These are phyloP conservation scores for Lactarius quietus DNA, from an alignment of 768 basidiomycete species.

Conservation along the genomic window DNA sequence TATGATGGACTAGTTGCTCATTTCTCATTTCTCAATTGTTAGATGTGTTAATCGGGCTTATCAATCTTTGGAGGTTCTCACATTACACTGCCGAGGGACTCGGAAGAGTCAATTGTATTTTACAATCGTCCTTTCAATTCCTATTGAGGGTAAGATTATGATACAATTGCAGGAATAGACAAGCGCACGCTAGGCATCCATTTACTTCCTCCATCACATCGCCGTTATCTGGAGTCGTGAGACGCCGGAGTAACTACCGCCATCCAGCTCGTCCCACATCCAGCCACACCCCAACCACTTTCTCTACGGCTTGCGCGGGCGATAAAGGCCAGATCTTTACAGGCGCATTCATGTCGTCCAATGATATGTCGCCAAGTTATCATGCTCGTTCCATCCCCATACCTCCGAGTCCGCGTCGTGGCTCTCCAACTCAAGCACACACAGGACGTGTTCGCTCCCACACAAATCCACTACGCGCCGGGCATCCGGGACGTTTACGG, in stretches of 20 bases:
- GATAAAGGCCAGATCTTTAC: conserved; percentile 50
- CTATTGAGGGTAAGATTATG: too few species aligned
- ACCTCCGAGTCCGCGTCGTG: conserved; percentile 49
- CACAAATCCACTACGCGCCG: conserved; percentile 37
- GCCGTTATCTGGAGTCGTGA: too few species aligned
- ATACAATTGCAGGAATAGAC: too few species aligned
- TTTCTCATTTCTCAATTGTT: too few species aligned
- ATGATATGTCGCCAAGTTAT: conserved; percentile 77
- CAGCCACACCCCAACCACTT: conserved; percentile 39
- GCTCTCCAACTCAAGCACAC: conserved; percentile 26
- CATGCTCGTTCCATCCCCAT: conserved; percentile 99
- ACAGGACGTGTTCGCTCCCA: conserved; percentile 84
- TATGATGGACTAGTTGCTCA: too few species aligned
- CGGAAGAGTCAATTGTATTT: too few species aligned
- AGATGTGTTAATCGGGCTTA: too few species aligned
- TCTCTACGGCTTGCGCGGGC: background rate
- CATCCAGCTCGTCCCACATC: conserved; percentile 53
- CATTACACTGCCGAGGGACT: too few species aligned
- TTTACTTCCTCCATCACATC: too few species aligned
- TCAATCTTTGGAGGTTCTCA: too few species aligned
- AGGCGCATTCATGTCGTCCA: conserved; percentile 50
- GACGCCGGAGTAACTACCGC: conserved; percentile 10
- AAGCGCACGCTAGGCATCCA: too few species aligned
- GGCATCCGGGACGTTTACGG: conserved; percentile 35
- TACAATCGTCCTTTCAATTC: too few species aligned